Base-by-base conservation (phyloP, 169 alveolate genomes). In the Plasmodium malariae region DNA sequence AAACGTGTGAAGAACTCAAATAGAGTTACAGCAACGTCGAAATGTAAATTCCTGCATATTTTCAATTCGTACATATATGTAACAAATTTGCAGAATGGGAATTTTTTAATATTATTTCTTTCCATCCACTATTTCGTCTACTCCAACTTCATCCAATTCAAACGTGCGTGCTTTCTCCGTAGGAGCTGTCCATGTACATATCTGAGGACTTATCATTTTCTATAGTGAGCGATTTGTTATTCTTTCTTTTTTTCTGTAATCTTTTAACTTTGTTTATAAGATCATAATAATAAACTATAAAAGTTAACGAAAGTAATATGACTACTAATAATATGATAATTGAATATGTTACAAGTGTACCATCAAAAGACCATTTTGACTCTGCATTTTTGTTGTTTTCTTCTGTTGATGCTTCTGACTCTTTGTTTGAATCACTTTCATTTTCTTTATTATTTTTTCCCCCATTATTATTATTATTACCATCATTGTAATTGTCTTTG, bases 281-380 rank as follows among this genome's bases (percentile, higher is more conserved):
- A 51, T 76, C 76, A 37, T 55, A 76, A 51, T 76, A 76, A 76
- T 76, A 76, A 60, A 76, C 45, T 12, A 76, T 55, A 60, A 76
- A 76, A 45, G 6, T 45, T 40, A 76, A 5, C 1, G 32, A 21
- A 7, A 62, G 21, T 45, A 76, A 26, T 28, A 60, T 40, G 19
- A 63, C 68, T 26, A 55, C 36, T 45, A 45, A 3, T 76, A 62
- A 62, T 45, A 76, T 76, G 54, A 32, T 21, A 76, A 63, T 76
- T 45, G 67, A 32, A 55, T 32, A 76, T 26, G 70, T 76, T 21
- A 34, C 34, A 36, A 76, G 12, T 11, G 24, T 62, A n/a, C 76
- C 76, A 19, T 76, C 69, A 36, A 30, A 30, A n/a, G 3, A 26
- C 0, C 19, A 45, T n/a, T 54, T 54, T 71, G 40, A 65, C 26